phyloP scores from a whole-genome alignment of 2,329 filamentous ascomycete genomes.

The Thelonectria rubi region DNA sequence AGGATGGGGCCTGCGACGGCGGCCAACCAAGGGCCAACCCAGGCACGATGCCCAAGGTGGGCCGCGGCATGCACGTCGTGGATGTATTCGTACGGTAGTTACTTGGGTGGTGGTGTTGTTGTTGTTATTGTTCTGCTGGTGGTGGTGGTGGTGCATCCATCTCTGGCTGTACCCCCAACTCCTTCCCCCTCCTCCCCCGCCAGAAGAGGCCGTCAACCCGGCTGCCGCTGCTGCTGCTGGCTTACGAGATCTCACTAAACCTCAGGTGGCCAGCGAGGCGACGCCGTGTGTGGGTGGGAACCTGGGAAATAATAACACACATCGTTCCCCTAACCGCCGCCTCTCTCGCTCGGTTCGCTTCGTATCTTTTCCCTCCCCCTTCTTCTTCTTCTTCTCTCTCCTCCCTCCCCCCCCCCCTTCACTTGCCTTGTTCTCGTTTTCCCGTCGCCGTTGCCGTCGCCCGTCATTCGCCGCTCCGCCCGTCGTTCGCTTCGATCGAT shows the following conservation, averaged over 20 bases:
- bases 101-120: not conserved
- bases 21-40: conserved; percentile 17
- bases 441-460: conserved; percentile 3
- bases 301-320: conserved; percentile 33
- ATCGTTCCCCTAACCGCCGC: conserved; percentile 26
- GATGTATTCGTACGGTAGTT: not conserved
- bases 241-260: conserved; percentile 39
- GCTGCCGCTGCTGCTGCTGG: conserved; percentile 5
- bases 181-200: too few species aligned
- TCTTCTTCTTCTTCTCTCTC: conserved; percentile 6
- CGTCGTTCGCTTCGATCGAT: conserved; percentile 18
- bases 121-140: not conserved
- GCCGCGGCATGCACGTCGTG: not conserved
- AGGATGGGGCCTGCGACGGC: conserved; percentile 4
- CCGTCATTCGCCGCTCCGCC: conserved; percentile 6
- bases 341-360: conserved; percentile 24
- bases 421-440: conserved; percentile 11
- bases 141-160: not conserved
- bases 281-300: conserved; percentile 31
- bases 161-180: not conserved
- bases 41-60: conserved; percentile 5
- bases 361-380: conserved; percentile 8
- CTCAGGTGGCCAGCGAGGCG: conserved; percentile 30
- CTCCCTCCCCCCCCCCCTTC: not conserved
- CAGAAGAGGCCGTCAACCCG: conserved; percentile 5